Conservation (phyloP, 2,329 filamentous ascomycete genomes). For the Periconia macrospinosa region DNA sequence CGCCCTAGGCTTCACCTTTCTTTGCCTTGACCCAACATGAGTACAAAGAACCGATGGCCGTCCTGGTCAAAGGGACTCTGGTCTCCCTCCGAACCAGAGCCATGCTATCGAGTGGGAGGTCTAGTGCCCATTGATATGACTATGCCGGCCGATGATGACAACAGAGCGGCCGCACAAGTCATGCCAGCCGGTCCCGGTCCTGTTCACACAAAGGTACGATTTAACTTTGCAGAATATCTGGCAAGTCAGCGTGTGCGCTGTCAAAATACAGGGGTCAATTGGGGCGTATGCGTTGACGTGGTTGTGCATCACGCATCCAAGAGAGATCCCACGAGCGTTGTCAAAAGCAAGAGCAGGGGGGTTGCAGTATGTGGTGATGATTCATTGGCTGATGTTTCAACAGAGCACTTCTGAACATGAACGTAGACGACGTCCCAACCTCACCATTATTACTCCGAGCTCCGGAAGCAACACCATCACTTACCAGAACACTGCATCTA, state of each 20-base stretch:
- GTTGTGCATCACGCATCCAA: slow-evolving; percentile 27
- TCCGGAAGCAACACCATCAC: slow-evolving; percentile 18
- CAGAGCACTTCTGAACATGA: slow-evolving; percentile 24
- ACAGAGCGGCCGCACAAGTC: slow-evolving; percentile 5
- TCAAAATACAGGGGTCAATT: slow-evolving; percentile 19
- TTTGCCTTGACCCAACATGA: background rate
- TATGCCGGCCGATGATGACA: slow-evolving; percentile 14
- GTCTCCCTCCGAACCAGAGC: slow-evolving; percentile 28
- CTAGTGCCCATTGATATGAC: slow-evolving; percentile 42
- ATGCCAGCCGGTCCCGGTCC: slow-evolving; percentile 11
- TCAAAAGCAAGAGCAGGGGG: slow-evolving; percentile 24
- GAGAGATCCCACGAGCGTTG: slow-evolving; percentile 18
- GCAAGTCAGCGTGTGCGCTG: slow-evolving; percentile 26
- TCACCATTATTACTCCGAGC: slow-evolving; percentile 31
- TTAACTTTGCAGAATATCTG: background rate
- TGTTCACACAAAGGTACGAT: slow-evolving; percentile 31
- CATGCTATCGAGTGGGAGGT: slow-evolving; percentile 41
- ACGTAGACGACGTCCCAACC: slow-evolving; percentile 32
- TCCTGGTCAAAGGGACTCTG: slow-evolving; percentile 48
- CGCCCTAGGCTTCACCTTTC: background rate
- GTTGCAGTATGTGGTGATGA: slow-evolving; percentile 29
- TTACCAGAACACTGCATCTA: slow-evolving; percentile 25
- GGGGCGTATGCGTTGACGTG: slow-evolving; percentile 32
- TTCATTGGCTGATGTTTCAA: slow-evolving; percentile 35
- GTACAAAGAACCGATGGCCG: slow-evolving; percentile 46